Conservation (phyloP, 768 basidiomycete genomes). For the Psilocybe subaeruginosa region DNA sequence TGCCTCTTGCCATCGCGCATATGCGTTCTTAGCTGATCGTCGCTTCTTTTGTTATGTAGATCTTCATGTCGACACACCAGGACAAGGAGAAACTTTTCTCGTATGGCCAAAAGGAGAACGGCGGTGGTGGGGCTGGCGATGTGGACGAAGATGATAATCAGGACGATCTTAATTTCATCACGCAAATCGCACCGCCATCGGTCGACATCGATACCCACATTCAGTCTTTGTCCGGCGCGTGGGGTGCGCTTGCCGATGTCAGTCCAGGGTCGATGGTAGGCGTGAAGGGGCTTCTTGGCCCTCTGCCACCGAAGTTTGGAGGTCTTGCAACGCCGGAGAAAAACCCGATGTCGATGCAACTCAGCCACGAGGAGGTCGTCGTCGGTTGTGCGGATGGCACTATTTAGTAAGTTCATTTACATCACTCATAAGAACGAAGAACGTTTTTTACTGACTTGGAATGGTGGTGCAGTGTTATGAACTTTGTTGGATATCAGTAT, state of each 20-base stretch:
- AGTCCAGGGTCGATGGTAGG: constrained; percentile 31
- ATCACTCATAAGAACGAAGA: neutral
- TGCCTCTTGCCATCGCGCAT: neutral
- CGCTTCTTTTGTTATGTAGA: constrained; percentile 39
- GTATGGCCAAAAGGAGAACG: constrained; percentile 20
- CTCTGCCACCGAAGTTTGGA: constrained; percentile 67
- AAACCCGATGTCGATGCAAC: constrained; percentile 94
- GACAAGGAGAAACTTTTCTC: constrained; percentile 45
- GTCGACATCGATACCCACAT: constrained; percentile 71
- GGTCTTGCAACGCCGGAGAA: constrained; percentile 88
- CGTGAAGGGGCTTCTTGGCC: constrained; percentile 63
- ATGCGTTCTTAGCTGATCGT: neutral
- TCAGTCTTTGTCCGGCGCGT: constrained; percentile 71
- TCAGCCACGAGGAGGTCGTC: constrained; percentile 90
- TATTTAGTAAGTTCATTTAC: constrained; percentile 69
- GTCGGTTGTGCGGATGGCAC: constrained; percentile 92
- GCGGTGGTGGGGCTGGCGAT: neutral
- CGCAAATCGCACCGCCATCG: constrained; percentile 28
- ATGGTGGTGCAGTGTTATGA: constrained; percentile 28
- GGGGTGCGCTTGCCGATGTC: constrained; percentile 62
- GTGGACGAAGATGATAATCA: constrained; percentile 28
- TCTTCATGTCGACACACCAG: constrained; percentile 83
- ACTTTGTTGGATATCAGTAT: constrained; percentile 35
- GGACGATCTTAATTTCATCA: constrained; percentile 31
- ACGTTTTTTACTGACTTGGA: neutral